phyloP scores from a whole-genome alignment of 352 stramenopile species.

The Phytophthora fragariaefolia region DNA sequence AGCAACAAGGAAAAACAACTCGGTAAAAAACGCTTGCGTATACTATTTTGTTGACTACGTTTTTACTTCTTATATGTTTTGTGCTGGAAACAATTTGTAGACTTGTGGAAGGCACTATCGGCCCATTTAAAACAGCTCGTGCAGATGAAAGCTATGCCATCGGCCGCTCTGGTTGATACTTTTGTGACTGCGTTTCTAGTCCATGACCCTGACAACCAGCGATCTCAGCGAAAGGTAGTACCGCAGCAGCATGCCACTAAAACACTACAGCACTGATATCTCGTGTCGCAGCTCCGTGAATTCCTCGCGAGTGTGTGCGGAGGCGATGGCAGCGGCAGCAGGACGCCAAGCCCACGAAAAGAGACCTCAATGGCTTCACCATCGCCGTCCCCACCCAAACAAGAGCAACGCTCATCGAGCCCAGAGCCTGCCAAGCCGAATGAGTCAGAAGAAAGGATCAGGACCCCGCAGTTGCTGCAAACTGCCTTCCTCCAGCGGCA shows the following conservation, averaged over 20 bases:
- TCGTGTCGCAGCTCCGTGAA: constrained; percentile 58
- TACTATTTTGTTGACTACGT: background rate
- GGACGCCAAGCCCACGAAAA: constrained; percentile 35
- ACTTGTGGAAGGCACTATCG: constrained; percentile 76
- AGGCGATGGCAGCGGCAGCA: constrained; percentile 19
- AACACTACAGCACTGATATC: constrained; percentile 8
- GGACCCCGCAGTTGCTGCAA: constrained; percentile 59
- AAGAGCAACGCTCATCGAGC: constrained; percentile 21
- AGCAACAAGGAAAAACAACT: constrained; percentile 74
- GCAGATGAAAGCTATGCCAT: constrained; percentile 47
- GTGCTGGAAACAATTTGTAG: constrained; percentile 26
- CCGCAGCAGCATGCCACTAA: too few species aligned
- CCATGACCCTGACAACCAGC: constrained; percentile 61
- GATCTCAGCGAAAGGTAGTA: constrained; percentile 72
- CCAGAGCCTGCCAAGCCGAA: constrained; percentile 21
- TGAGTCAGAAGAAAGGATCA: constrained; percentile 25
- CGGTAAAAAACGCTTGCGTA: constrained; percentile 33
- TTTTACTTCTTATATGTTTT: constrained; percentile 9
- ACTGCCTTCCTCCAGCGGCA: constrained; percentile 66
- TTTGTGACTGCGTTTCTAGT: constrained; percentile 62
- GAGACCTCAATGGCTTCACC: constrained; percentile 22
- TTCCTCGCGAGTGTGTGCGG: constrained; percentile 60
- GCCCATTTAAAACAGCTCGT: constrained; percentile 65
- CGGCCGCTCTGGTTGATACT: constrained; percentile 45
- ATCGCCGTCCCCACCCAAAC: constrained; percentile 24